phyloP scores from a whole-genome alignment of 2,329 filamentous ascomycete genomes.

The Sclerotinia subarctica region DNA sequence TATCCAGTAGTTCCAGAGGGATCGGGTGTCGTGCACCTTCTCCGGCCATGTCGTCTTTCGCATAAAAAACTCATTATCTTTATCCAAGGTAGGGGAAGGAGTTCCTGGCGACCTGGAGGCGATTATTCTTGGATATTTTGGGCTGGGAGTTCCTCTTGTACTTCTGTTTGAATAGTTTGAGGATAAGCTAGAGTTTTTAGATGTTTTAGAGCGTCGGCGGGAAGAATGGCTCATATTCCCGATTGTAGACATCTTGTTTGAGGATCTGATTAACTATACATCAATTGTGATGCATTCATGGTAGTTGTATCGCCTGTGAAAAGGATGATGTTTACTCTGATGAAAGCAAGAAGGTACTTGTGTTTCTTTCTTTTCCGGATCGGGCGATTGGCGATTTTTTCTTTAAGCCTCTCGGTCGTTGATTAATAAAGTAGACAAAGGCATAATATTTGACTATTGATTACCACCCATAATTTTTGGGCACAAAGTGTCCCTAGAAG shows the following conservation, averaged over 20 bases:
- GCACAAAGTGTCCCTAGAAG: rapidly evolving
- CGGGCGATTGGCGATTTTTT: background rate
- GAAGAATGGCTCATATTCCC: background rate
- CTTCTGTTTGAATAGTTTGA: background rate
- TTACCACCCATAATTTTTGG: background rate
- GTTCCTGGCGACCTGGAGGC: background rate
- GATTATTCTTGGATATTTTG: background rate
- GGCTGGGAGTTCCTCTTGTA: too few relatives aligned
- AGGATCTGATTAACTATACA: background rate
- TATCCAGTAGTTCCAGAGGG: background rate
- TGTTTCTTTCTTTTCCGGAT: background rate
- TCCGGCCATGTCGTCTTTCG: background rate
- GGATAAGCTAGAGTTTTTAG: background rate
- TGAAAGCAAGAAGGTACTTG: background rate
- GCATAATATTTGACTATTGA: background rate
- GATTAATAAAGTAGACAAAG: background rate
- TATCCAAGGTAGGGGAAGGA: background rate
- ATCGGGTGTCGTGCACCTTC: too few relatives aligned
- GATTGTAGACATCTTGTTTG: conserved; percentile 2
- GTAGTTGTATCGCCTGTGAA: background rate
- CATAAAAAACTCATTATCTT: background rate
- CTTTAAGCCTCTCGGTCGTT: background rate
- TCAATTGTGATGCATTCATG: background rate
- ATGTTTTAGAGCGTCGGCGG: too few relatives aligned
- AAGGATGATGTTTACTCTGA: background rate